Evolutionary conservation across 768 basidiomycete species (phyloP).

Genomic region (Termitomyces sp.): DNA sequence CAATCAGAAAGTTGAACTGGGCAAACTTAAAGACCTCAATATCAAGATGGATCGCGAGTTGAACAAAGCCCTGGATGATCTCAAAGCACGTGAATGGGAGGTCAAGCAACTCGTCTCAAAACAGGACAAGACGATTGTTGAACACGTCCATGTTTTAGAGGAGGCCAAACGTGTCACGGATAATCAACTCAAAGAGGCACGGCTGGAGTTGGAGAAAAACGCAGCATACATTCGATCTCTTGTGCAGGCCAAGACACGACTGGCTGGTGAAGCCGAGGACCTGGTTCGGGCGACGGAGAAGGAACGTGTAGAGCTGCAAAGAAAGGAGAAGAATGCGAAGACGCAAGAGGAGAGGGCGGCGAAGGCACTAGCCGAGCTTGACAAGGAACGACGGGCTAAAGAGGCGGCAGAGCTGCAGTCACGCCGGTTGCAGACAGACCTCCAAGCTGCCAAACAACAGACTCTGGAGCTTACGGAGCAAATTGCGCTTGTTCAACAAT

Average conservation of each 20-base stretch:
- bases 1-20: slow-evolving; percentile 67
- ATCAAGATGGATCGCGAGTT: slow-evolving; percentile 76
- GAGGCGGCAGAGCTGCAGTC: slow-evolving; percentile 65
- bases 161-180: slow-evolving; percentile 95
- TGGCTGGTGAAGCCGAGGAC: slow-evolving; percentile 84
- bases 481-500: slow-evolving; percentile 50
- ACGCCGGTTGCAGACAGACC: slow-evolving; percentile 59
- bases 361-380: slow-evolving; percentile 56
- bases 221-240: slow-evolving; percentile 79
- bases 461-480: slow-evolving; percentile 54
- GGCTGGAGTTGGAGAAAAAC: slow-evolving; percentile 73
- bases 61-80: slow-evolving; percentile 75
- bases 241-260: slow-evolving; percentile 73
- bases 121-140: slow-evolving; percentile 98
- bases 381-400: slow-evolving; percentile 65
- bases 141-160: slow-evolving; percentile 95
- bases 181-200: slow-evolving; percentile 81
- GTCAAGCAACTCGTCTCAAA: slow-evolving; percentile 81
- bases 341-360: slow-evolving; percentile 60
- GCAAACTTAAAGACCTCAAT: slow-evolving; percentile 65
- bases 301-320: slow-evolving; percentile 62
- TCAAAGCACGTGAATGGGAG: slow-evolving; percentile 83
- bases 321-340: slow-evolving; percentile 65
- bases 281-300: slow-evolving; percentile 69
- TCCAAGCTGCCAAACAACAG: slow-evolving; percentile 56